phyloP scores from a whole-genome alignment of 1,139 yeast species.

The Geotrichum bryndzae region DNA sequence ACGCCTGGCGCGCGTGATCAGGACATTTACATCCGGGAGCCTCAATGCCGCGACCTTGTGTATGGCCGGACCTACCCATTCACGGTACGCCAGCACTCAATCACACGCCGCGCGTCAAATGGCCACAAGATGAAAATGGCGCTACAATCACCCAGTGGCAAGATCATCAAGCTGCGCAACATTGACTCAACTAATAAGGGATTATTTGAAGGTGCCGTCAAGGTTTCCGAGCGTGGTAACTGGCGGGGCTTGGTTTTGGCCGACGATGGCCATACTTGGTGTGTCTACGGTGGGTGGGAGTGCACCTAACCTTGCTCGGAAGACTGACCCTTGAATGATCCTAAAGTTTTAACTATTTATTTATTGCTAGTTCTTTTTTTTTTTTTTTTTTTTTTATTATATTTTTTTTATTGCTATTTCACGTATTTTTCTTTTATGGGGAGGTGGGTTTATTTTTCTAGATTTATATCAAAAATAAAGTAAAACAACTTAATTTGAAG shows the following conservation, averaged over 20 bases:
- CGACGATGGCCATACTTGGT: conserved; percentile 77
- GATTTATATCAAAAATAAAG: no score
- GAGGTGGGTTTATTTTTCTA: no score
- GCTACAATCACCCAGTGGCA: conserved; percentile 79
- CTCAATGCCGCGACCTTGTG: conserved; percentile 64
- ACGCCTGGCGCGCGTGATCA: conserved; percentile 34
- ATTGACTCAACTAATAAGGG: conserved; percentile 11
- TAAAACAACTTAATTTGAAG: no score
- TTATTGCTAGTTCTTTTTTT: no score
- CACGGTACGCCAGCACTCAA: conserved; percentile 18
- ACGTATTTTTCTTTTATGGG: no score
- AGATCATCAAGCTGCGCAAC: conserved; percentile 54
- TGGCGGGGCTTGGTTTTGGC: conserved; percentile 83
- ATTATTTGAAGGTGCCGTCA: conserved; percentile 12
- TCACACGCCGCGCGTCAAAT: conserved; percentile 20
- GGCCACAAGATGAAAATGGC: conserved; percentile 44
- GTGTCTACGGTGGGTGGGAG: conserved; percentile 88
- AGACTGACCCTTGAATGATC: background rate
- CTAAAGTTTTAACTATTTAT: no score
- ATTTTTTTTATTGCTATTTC: no score
- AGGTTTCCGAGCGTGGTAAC: conserved; percentile 42
- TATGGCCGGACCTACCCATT: conserved; percentile 58
- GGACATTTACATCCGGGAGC: conserved; percentile 77
- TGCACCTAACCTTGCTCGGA: conserved; percentile 38
- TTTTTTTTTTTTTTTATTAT: no score